Percentiles rank a stretch among this genome's conserved stretches.
phyloP scores from a whole-genome alignment of 2,329 filamentous ascomycete species.

The Fusarium sulawesiense region DNA sequence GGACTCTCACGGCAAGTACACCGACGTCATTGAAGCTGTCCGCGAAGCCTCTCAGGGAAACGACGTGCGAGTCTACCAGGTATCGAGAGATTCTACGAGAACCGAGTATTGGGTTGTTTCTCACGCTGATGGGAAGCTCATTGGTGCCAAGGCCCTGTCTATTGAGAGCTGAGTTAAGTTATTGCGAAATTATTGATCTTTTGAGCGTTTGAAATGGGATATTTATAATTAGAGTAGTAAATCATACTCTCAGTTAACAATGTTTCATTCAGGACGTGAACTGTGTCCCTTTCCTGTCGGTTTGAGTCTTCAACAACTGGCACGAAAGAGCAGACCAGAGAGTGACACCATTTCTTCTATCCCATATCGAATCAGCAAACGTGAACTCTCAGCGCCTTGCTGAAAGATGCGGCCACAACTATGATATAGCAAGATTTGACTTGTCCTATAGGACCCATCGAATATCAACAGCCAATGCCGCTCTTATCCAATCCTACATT shows the following conservation, averaged over 20 bases:
- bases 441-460: not conserved
- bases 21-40: conserved; percentile 75
- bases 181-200: not conserved
- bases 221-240: not conserved
- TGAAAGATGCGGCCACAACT: not conserved
- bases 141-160: conserved; percentile 82
- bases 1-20: conserved; percentile 78
- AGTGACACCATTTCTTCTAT: not conserved
- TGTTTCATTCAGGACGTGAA: not conserved
- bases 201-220: conserved; percentile 1
- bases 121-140: conserved; percentile 70
- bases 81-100: conserved; percentile 71
- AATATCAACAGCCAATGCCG: not conserved
- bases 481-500: not conserved
- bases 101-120: conserved; percentile 84
- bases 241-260: not conserved
- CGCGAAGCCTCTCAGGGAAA: conserved; percentile 70
- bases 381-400: not conserved
- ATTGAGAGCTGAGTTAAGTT: conserved; percentile 66
- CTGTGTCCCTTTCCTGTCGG: too few relatives aligned
- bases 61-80: conserved; percentile 80
- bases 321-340: not conserved
- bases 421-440: not conserved
- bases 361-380: not conserved
- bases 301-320: not conserved